Percentiles rank a stretch among this genome's conserved stretches.
Evolutionary conservation across 2,329 filamentous ascomycete genomes (phyloP).

Genomic region (Monosporascus ibericus): DNA sequence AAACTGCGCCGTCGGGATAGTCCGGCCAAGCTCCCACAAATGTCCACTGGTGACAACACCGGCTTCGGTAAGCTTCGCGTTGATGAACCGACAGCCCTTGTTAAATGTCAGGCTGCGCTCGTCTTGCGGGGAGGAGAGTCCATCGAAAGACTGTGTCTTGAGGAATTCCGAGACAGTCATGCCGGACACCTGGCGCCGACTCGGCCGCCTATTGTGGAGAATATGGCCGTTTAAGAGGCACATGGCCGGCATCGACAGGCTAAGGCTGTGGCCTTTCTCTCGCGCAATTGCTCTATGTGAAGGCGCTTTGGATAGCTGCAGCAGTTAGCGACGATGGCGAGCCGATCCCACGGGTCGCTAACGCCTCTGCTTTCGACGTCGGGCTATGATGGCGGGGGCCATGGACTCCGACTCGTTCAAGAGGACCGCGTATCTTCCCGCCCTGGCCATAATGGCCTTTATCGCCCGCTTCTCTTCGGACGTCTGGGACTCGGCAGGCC

Average conservation of each 20-base stretch:
- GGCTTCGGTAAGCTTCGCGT: not conserved
- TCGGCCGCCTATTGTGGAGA: not conserved
- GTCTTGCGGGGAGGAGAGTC: constrained; percentile 28
- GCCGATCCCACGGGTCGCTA: constrained; percentile 2
- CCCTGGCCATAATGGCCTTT: not conserved
- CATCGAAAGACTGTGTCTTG: not conserved
- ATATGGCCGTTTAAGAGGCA: constrained; percentile 8
- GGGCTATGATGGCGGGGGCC: constrained; percentile 1
- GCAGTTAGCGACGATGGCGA: constrained; percentile 5
- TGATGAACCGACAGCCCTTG: not conserved
- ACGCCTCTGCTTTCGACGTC: constrained; percentile 3
- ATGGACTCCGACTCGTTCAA: constrained; percentile 1
- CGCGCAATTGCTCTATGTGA: not conserved
- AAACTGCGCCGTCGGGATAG: not conserved
- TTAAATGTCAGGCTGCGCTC: not conserved
- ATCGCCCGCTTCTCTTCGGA: not conserved
- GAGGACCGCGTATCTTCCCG: constrained; percentile 1
- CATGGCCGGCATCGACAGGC: constrained; percentile 4
- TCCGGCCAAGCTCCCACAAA: not conserved
- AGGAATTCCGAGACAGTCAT: not conserved
- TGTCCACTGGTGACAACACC: not conserved
- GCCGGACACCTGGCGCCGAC: not conserved
- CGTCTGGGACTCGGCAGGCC: not conserved
- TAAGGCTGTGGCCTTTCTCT: not conserved
- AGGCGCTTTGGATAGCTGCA: constrained; percentile 3